Conservation (phyloP, 129 eudicot species). For the Daucus carota region DNA sequence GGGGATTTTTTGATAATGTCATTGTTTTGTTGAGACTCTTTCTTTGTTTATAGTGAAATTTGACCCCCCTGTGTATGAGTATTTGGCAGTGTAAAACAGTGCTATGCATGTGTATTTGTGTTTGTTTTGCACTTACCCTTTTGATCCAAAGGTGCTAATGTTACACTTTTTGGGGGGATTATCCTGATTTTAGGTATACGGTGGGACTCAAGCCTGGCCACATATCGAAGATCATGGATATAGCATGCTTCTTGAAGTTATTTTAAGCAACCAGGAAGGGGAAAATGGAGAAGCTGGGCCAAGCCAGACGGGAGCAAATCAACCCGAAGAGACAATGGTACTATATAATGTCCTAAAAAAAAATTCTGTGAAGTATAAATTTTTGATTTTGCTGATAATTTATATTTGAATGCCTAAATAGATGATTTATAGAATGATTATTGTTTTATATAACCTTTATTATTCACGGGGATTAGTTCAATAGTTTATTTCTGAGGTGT, state of each 20-base stretch:
- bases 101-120: not conserved
- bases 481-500: not conserved
- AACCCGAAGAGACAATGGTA: not conserved
- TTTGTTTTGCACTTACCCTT: not conserved
- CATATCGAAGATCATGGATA: not conserved
- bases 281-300: not conserved
- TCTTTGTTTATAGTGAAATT: not conserved
- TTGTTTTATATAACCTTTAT: not conserved
- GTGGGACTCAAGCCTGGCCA: constrained; percentile 2
- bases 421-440: not conserved
- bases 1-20: too few species aligned
- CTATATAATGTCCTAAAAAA: not conserved
- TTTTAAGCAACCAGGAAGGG: not conserved
- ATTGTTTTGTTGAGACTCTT: not conserved
- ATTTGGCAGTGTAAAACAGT: not conserved
- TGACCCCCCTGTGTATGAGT: not conserved
- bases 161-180: not conserved
- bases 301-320: not conserved
- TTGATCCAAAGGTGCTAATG: not conserved
- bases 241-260: not conserved
- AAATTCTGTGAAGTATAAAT: not conserved
- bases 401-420: too few species aligned
- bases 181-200: not conserved
- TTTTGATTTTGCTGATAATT: not conserved
- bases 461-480: not conserved